phyloP scores from a whole-genome alignment of 768 basidiomycete genomes.

The button mushroom (Agaricus bisporus) region DNA sequence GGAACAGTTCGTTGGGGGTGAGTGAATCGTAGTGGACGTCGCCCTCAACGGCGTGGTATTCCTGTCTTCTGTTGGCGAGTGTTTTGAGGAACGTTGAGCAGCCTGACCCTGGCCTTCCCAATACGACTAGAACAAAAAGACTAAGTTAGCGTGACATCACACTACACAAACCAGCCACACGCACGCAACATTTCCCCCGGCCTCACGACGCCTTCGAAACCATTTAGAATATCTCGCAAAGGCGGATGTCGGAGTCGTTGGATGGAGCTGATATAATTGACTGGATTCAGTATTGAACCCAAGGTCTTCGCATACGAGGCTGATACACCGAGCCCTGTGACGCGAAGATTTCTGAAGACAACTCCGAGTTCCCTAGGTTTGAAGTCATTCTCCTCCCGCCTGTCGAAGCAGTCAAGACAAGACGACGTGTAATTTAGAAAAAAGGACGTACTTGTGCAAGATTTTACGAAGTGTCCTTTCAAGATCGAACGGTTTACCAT shows the following conservation, averaged over 20 bases:
- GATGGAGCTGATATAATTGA: constrained; percentile 35
- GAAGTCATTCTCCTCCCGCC: constrained; percentile 41
- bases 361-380: constrained; percentile 54
- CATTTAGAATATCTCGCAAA: constrained; percentile 53
- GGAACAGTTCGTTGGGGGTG: constrained; percentile 52
- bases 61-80: constrained; percentile 66
- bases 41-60: constrained; percentile 65
- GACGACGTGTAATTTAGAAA: constrained; percentile 10
- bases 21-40: constrained; percentile 75
- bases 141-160: constrained; percentile 16
- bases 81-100: constrained; percentile 82
- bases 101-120: constrained; percentile 81
- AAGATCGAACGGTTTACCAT: constrained; percentile 30
- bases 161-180: constrained; percentile 31
- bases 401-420: constrained; percentile 16
- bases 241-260: constrained; percentile 53
- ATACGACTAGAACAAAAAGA: constrained; percentile 47
- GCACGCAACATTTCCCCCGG: constrained; percentile 76
- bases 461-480: constrained; percentile 25
- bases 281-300: constrained; percentile 54
- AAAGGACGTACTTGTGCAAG: constrained; percentile 24
- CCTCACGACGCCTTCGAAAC: constrained; percentile 58
- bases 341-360: constrained; percentile 51
- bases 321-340: constrained; percentile 50
- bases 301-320: constrained; percentile 53